Percentiles rank a stretch among this genome's conserved stretches.
Conservation (phyloP, 1,284 basidiomycete genomes). For the Bjerkandera adusta region DNA sequence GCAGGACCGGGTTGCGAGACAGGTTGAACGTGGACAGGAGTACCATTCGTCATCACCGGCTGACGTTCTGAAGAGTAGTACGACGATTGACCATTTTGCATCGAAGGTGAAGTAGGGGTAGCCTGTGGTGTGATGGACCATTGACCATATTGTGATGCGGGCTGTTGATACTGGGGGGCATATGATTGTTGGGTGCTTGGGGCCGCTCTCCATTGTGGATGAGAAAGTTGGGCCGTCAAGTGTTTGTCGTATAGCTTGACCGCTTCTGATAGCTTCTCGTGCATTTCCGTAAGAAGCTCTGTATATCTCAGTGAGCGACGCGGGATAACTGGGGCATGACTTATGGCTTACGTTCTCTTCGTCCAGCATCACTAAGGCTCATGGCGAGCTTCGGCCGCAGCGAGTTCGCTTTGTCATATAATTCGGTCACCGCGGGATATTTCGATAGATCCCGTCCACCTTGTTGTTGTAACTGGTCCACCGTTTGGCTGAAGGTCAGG, state of each 20-base stretch:
- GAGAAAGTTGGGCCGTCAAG: conserved; percentile 80
- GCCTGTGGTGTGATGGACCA: conserved; percentile 26
- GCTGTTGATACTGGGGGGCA: conserved; percentile 25
- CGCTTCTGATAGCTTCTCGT: conserved; percentile 88
- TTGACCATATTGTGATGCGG: conserved; percentile 25
- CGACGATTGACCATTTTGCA: conserved; percentile 17
- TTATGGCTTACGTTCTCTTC: conserved; percentile 67
- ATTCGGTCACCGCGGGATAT: conserved; percentile 79
- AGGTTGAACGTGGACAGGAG: conserved; percentile 16
- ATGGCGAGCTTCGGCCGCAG: conserved; percentile 83
- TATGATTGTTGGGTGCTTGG: conserved; percentile 27
- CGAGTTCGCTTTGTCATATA: conserved; percentile 83
- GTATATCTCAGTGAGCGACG: background rate
- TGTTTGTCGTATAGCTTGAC: conserved; percentile 89
- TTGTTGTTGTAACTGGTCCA: conserved; percentile 80
- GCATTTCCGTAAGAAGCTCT: conserved; percentile 91
- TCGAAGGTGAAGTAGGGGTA: conserved; percentile 8
- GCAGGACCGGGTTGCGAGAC: conserved; percentile 1
- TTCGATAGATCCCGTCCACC: conserved; percentile 76
- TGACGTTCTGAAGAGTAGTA: conserved; percentile 16
- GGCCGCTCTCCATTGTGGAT: conserved; percentile 59
- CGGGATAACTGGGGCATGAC: background rate
- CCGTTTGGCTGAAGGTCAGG: conserved; percentile 85
- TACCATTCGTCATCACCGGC: too few relatives aligned
- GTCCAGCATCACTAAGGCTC: conserved; percentile 82